Evolutionary conservation across 2,329 filamentous ascomycete species (phyloP).

Genomic region (Aspergillus chevalieri): DNA sequence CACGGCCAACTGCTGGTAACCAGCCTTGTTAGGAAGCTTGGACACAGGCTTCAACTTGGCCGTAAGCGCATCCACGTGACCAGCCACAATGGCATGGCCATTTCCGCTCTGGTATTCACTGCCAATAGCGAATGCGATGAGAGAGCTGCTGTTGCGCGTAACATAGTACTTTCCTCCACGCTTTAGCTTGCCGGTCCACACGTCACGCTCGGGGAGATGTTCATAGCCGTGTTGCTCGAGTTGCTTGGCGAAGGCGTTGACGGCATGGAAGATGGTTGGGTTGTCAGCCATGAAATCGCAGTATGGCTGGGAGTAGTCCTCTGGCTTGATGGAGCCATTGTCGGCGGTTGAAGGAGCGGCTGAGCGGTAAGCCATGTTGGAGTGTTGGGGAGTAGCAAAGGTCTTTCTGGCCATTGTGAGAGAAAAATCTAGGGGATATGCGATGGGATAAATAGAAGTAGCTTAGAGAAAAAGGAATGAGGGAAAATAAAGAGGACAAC

Average conservation of each 20-base stretch:
- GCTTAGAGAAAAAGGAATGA: background rate
- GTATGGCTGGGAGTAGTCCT: conserved; percentile 74
- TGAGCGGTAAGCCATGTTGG: conserved; percentile 25
- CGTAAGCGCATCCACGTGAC: conserved; percentile 88
- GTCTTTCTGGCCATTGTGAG: conserved; percentile 28
- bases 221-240: conserved; percentile 67
- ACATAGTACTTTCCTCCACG: conserved; percentile 84
- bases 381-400: conserved; percentile 19
- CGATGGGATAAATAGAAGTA: background rate
- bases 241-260: conserved; percentile 69
- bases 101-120: conserved; percentile 75
- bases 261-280: conserved; percentile 88
- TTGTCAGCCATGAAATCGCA: conserved; percentile 82
- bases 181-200: conserved; percentile 67
- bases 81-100: conserved; percentile 80
- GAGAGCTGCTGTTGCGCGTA: conserved; percentile 74
- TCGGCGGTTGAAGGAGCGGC: conserved; percentile 10
- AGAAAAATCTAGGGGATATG: background rate
- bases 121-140: conserved; percentile 82
- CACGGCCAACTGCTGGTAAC: conserved; percentile 83
- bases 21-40: conserved; percentile 73
- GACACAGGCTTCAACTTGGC: conserved; percentile 88
- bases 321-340: conserved; percentile 31
- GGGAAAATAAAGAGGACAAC: background rate
- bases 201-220: conserved; percentile 68